phyloP scores from a whole-genome alignment of 2,329 filamentous ascomycete genomes.

The Mycogone perniciosa region DNA sequence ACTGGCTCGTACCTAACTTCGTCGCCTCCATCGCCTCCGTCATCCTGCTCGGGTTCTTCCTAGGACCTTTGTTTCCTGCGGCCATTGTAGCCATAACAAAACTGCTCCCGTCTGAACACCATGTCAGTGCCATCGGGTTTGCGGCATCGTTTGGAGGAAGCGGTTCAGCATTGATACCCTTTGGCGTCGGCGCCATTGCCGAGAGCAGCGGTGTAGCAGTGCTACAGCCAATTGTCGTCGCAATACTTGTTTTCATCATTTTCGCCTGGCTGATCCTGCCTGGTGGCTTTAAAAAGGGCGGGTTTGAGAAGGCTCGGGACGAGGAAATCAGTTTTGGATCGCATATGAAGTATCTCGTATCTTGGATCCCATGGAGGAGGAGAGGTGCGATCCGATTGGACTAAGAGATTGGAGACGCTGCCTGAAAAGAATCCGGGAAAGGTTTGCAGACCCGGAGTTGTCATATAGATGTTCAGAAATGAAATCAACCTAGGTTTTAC shows the following conservation, averaged over 20 bases:
- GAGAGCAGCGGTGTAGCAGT: conserved; percentile 48
- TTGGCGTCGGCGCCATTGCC: conserved; percentile 64
- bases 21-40: conserved; percentile 67
- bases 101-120: conserved; percentile 63
- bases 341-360: conserved; percentile 20
- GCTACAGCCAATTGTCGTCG: conserved; percentile 48
- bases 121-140: conserved; percentile 74
- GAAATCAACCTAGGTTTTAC: too few relatives aligned
- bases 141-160: conserved; percentile 69
- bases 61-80: conserved; percentile 72
- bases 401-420: too few relatives aligned
- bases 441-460: too few relatives aligned
- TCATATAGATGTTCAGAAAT: too few relatives aligned
- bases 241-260: conserved; percentile 22
- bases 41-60: conserved; percentile 68
- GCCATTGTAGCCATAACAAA: conserved; percentile 68
- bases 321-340: conserved; percentile 30
- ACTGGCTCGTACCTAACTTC: conserved; percentile 77
- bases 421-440: too few relatives aligned
- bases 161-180: conserved; percentile 62
- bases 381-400: too few relatives aligned
- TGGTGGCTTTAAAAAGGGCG: conserved; percentile 27
- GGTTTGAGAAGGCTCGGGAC: conserved; percentile 35
- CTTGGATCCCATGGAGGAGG: conserved; percentile 3
- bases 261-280: not conserved